These are phyloP conservation scores for Arthromyces matolae DNA, from an alignment of 768 basidiomycete species.

Conservation along the genomic window DNA sequence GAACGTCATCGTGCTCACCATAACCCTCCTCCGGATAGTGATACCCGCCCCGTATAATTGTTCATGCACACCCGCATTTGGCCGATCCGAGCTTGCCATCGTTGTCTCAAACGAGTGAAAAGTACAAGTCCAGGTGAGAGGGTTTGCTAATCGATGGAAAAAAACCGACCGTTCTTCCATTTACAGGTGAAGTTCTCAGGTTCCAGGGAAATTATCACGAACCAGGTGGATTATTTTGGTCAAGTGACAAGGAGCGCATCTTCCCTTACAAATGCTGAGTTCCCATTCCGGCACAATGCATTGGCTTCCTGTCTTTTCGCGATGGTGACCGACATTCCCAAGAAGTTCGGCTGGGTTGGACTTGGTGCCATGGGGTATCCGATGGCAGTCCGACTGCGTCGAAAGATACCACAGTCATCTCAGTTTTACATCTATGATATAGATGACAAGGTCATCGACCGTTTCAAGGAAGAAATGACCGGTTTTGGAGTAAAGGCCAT, in stretches of 20 bases:
- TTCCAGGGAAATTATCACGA: too few relatives aligned
- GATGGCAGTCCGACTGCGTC: slow-evolving; percentile 35
- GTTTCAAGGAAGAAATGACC: slow-evolving; percentile 22
- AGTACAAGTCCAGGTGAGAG: too few relatives aligned
- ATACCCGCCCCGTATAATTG: slow-evolving; percentile 43
- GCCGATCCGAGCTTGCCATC: slow-evolving; percentile 22
- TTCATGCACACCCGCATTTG: slow-evolving; percentile 34
- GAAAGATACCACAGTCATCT: slow-evolving; percentile 24
- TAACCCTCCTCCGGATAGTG: slow-evolving; percentile 35
- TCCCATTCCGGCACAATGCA: neutral
- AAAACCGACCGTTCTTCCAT: too few relatives aligned
- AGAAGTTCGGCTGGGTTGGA: slow-evolving; percentile 36
- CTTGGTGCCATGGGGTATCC: slow-evolving; percentile 44
- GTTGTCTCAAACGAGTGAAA: neutral
- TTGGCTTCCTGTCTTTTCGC: neutral
- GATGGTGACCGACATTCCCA: slow-evolving; percentile 19
- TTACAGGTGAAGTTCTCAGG: too few relatives aligned
- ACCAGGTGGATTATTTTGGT: too few relatives aligned
- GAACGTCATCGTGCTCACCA: slow-evolving; percentile 26
- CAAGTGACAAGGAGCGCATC: too few relatives aligned
- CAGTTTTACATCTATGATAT: slow-evolving; percentile 34
- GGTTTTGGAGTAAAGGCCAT: slow-evolving; percentile 19
- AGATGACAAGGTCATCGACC: slow-evolving; percentile 22
- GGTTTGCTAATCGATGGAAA: too few relatives aligned
- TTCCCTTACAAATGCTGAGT: too few relatives aligned